Conservation (phyloP, 2,329 filamentous ascomycete genomes). For the Hirsutella thompsonii region DNA sequence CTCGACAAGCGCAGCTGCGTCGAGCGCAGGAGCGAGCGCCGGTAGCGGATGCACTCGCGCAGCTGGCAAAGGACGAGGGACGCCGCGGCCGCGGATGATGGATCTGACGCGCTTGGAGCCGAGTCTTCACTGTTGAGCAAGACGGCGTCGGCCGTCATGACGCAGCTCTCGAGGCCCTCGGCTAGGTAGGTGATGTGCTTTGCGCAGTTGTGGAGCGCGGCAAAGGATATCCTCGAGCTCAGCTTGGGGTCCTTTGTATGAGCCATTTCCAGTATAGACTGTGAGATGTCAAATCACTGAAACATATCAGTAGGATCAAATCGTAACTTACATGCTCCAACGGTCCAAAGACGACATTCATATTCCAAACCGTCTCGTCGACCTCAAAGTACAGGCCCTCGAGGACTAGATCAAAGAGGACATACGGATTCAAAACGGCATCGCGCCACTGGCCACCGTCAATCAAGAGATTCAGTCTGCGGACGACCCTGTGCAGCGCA, state of each 20-base stretch:
- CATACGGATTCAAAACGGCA: conserved; percentile 11
- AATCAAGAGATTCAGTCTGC: conserved; percentile 12
- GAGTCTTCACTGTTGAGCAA: conserved; percentile 1
- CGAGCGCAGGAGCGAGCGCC: conserved; percentile 19
- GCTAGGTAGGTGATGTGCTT: conserved; percentile 17
- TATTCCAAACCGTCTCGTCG: conserved; percentile 16
- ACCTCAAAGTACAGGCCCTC: conserved; percentile 15
- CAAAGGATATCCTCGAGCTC: conserved; percentile 13
- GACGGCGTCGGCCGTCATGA: conserved; percentile 11
- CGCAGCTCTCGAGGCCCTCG: conserved; percentile 15
- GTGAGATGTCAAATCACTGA: neutral
- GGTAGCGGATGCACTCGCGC: conserved; percentile 15
- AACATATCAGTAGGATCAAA: neutral
- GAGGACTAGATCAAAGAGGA: conserved; percentile 15
- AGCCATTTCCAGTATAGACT: conserved; percentile 14
- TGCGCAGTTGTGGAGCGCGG: conserved; percentile 15
- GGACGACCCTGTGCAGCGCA: conserved; percentile 8
- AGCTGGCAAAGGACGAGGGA: conserved; percentile 12
- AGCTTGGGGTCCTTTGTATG: conserved; percentile 4
- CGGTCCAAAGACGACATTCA: conserved; percentile 15
- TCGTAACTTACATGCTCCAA: conserved; percentile 12
- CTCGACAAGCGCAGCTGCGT: conserved; percentile 21
- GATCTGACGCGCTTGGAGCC: conserved; percentile 3
- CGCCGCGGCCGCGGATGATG: conserved; percentile 1
- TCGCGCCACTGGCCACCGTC: conserved; percentile 12